These are phyloP conservation scores for Karstenula rhodostoma DNA, from an alignment of 2,329 filamentous ascomycete species.

Conservation along the genomic window DNA sequence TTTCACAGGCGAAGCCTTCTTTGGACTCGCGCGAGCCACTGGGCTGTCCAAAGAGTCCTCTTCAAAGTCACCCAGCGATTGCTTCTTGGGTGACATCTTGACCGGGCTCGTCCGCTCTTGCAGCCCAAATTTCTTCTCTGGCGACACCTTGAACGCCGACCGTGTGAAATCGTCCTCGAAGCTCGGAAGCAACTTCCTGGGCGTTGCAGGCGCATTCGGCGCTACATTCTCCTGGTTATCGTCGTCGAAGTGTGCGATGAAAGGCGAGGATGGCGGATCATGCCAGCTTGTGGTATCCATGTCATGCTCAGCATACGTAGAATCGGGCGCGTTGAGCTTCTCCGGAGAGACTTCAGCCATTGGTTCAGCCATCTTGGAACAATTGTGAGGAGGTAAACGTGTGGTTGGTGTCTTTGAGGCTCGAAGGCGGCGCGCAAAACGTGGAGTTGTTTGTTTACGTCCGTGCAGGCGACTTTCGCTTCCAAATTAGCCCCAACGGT, in stretches of 20 bases:
- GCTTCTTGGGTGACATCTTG: conserved; percentile 41
- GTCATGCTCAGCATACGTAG: conserved; percentile 36
- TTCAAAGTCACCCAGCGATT: conserved; percentile 37
- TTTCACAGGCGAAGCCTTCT: conserved; percentile 39
- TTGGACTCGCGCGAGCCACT: conserved; percentile 28
- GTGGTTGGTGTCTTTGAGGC: conserved; percentile 23
- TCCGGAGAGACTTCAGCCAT: conserved; percentile 42
- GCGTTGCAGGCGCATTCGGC: conserved; percentile 32
- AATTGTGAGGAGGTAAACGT: conserved; percentile 22
- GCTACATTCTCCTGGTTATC: conserved; percentile 51
- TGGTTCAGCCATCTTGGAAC: conserved; percentile 40
- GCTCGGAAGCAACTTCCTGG: conserved; percentile 30
- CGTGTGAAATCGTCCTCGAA: conserved; percentile 38
- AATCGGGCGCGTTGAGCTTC: conserved; percentile 35
- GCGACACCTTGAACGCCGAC: conserved; percentile 43
- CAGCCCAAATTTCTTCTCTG: conserved; percentile 37
- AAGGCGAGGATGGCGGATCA: conserved; percentile 58
- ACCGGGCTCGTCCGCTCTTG: conserved; percentile 41
- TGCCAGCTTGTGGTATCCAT: conserved; percentile 48
- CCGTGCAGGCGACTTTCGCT: conserved; percentile 16
- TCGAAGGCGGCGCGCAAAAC: conserved; percentile 2
- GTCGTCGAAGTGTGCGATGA: conserved; percentile 54
- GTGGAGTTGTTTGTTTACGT: conserved; percentile 25
- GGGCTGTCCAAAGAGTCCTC: conserved; percentile 23
- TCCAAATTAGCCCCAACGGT: conserved; percentile 20